Evolutionary conservation across 1,284 basidiomycete genomes (phyloP).

Genomic region (Thelephora terrestris): DNA sequence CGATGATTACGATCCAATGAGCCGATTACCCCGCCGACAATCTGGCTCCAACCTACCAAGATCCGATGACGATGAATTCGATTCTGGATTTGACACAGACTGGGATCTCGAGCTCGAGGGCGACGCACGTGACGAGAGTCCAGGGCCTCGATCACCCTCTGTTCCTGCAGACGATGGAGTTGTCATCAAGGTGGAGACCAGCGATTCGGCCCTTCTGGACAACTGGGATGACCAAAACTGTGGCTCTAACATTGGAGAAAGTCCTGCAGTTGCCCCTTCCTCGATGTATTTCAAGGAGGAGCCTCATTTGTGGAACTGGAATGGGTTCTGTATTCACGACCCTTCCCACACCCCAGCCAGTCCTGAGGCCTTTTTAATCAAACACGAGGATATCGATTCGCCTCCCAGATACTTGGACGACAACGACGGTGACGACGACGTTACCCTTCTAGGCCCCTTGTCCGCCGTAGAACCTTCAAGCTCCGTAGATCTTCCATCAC

Average conservation of each 20-base stretch:
- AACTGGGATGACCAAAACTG: constrained; percentile 25
- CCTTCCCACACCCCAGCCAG: constrained; percentile 14
- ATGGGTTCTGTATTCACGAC: constrained; percentile 6
- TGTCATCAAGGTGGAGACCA: constrained; percentile 47
- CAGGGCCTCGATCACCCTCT: constrained; percentile 47
- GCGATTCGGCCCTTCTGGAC: constrained; percentile 56
- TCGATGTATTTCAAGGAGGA: constrained; percentile 33
- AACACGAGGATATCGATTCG: constrained; percentile 24
- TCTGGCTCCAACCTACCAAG: constrained; percentile 14
- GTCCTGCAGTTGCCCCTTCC: background rate
- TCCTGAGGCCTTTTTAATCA: constrained; percentile 20
- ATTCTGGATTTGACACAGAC: constrained; percentile 17
- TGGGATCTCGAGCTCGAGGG: constrained; percentile 33
- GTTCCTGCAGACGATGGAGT: constrained; percentile 25
- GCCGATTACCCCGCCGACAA: constrained; percentile 32
- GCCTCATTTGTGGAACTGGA: constrained; percentile 38
- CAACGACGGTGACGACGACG: constrained; percentile 8
- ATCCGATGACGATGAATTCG: constrained; percentile 15
- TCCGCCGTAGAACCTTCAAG: constrained; percentile 12
- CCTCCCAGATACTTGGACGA: constrained; percentile 12
- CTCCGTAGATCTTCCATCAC: constrained; percentile 4
- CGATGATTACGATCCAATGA: constrained; percentile 29
- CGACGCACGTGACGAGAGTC: constrained; percentile 46
- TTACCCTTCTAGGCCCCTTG: constrained; percentile 12
- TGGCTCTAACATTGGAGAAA: background rate